phyloP scores from a whole-genome alignment of 345 rosid genomes.

The Citrus unshiu region DNA sequence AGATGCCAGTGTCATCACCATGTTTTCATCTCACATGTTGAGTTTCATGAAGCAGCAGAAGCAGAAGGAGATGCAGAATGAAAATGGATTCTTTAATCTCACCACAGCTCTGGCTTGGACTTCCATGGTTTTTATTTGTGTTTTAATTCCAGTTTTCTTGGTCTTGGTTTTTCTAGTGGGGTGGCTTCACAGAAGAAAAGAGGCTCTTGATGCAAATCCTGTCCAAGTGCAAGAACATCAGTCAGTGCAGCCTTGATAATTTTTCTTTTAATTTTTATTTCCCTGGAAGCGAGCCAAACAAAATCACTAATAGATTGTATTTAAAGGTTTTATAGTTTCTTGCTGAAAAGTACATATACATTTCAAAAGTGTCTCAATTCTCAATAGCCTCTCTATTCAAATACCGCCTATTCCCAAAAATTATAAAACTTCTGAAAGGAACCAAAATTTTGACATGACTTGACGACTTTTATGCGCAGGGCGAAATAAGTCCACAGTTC shows the following conservation, averaged over 20 bases:
- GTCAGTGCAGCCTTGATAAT: neutral
- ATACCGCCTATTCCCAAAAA: neutral
- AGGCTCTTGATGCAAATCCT: neutral
- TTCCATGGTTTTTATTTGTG: neutral
- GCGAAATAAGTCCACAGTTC: neutral
- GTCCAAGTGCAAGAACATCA: neutral
- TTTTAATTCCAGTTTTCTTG: constrained; percentile 2
- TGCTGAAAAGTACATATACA: too few relatives aligned
- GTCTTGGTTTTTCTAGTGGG: neutral
- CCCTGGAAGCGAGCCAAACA: neutral
- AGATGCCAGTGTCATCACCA: neutral
- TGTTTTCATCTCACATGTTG: neutral
- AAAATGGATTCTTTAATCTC: neutral
- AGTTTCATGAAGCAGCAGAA: neutral
- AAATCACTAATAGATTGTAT: too few relatives aligned
- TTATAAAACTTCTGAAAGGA: neutral
- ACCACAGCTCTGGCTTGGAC: neutral
- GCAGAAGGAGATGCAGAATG: neutral
- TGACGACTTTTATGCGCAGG: neutral
- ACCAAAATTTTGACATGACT: neutral
- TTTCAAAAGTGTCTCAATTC: neutral
- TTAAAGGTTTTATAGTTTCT: too few relatives aligned
- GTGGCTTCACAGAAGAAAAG: neutral
- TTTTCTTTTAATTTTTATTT: too few relatives aligned
- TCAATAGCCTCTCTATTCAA: neutral